phyloP scores from a whole-genome alignment of 306 rosid genomes.

The Casuarina equisetifolia region DNA sequence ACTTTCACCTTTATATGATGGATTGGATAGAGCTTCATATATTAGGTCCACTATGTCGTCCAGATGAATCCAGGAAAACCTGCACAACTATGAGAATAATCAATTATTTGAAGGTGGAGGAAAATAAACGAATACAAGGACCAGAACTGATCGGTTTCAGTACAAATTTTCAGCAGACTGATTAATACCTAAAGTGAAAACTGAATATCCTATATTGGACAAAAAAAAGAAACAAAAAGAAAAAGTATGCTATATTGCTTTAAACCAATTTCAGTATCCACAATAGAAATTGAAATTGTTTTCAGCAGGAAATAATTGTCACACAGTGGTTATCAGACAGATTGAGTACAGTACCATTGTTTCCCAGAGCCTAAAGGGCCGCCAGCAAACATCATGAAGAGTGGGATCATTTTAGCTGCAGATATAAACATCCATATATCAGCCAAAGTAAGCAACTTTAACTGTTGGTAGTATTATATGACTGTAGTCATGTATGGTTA shows the following conservation, averaged over 20 bases:
- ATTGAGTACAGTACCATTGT: slow-evolving; percentile 68
- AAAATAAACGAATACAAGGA: background rate
- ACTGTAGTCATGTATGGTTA: background rate
- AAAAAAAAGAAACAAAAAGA: background rate
- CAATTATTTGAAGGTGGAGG: slow-evolving; percentile 11
- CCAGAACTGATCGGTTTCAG: slow-evolving; percentile 4
- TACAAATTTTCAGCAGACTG: background rate
- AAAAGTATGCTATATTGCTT: background rate
- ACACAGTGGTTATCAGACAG: slow-evolving; percentile 20
- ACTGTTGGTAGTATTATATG: slow-evolving; percentile 9
- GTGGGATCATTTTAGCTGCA: slow-evolving; percentile 97
- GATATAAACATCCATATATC: slow-evolving; percentile 9
- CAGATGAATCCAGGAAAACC: slow-evolving; percentile 99
- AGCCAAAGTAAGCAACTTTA: background rate
- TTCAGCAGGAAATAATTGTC: background rate
- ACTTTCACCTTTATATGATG: slow-evolving; percentile 73
- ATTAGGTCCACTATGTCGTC: slow-evolving; percentile 89
- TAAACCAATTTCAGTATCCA: background rate
- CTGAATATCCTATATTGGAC: background rate
- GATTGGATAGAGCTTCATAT: slow-evolving; percentile 84
- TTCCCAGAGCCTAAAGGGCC: slow-evolving; percentile 96
- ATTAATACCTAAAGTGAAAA: background rate
- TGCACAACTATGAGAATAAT: slow-evolving; percentile 22
- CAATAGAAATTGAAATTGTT: background rate
- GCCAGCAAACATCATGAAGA: slow-evolving; percentile 93